Evolutionary conservation across 1,284 basidiomycete genomes (phyloP), one percentile per base, ranked within the genome.

Genomic region (Phenoliferia sp.): DNA sequence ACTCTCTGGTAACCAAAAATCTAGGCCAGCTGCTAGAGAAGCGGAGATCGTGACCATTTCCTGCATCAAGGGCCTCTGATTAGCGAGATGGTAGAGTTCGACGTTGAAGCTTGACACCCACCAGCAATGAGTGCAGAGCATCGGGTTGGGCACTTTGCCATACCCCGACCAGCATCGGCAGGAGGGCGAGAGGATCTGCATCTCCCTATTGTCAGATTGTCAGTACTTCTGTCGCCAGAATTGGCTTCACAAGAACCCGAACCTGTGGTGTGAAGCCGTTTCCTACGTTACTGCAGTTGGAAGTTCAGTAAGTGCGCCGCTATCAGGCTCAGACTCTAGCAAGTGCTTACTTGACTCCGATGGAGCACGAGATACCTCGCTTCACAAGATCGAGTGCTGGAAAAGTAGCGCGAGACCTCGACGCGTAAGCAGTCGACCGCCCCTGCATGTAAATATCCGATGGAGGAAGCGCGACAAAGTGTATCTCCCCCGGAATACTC

Each of bases 401-500:
- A 31, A 56, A 56, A 26, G 29, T 31, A 26, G 54, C 54, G 19
- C 54, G 54, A 15, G 54, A 31, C 54, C 54, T 28, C n/a, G 54
- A 16, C 9, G 6, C 54, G 54, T 56, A 56, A 26, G 54, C 28
- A 4, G 54, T 56, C 12, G 16, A 26, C 19, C 54, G 29, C 7
- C 54, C 54, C 29, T 56, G 54, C 54, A 56, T 56, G 28, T 29
- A 56, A 10, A 56, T 4, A 31, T 56, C 54, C 54, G 54, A 56
- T 31, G 54, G 54, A 10, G 54, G 54, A 10, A 56, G 54, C n/a
- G 54, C 54, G 10, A 56, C 54, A 56, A 56, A 56, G 54, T 56
- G 54, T 19, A 56, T 31, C 29, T 56, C 6, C 33, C 54, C 54
- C 12, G 4, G 6, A 28, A 56, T 4, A 15, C n/a, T 31, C 54